Evolutionary conservation across 192 early-diverging fungal species (phyloP), one percentile per base, ranked within the genome.

Genomic region (Coemansia nantahalensis): DNA sequence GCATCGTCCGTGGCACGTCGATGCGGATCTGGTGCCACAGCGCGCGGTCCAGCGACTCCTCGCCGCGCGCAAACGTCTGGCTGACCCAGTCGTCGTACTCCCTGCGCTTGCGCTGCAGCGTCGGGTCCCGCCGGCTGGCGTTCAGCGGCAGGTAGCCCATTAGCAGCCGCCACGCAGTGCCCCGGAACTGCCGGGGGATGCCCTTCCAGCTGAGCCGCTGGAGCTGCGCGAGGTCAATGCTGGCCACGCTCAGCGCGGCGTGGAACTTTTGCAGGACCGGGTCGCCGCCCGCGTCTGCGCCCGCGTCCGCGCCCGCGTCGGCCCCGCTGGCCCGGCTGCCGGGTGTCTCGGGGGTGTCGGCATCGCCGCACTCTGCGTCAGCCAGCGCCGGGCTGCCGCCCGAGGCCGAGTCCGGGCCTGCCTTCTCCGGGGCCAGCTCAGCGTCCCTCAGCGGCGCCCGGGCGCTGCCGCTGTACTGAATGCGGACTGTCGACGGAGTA

Each of bases 21-120:
- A 99, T 97, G 53, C 89, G 88, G 51, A 96, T 94, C 84, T 97
- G 96, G 79, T 96, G 96, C 84, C 87, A 87, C 37, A 99, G 80
- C 15, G 79, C 73, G 47, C 88, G 86, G 60, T 99, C 94, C 43
- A 96, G 72, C 1, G 84, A 80, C 12, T 79, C 83, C 22, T 83
- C 84, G 0, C 92, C 93, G 39, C 79, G 77, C 24, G 85, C 71
- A 77, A 90, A 95, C n/a, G 90, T 83, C 67, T 90, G 90, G 4
- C 70, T 60, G 1, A 89, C 83, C 56, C 84, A 88, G 58, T 99
- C 97, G 16, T 77, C 80, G 69, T 97, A 99, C 62, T 99, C 97
- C 44, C 87, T 86, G 45, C 97, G 80, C 58, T 99, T 99, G 45
- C 91, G 82, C 45, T 77, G 72, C 58, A 99, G 50, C 0, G 94